A percentile compares a stretch with the other conserved stretches of the same genome.
phyloP scores from a whole-genome alignment of 164 flowering plant genomes.

The Buxus sempervirens region DNA sequence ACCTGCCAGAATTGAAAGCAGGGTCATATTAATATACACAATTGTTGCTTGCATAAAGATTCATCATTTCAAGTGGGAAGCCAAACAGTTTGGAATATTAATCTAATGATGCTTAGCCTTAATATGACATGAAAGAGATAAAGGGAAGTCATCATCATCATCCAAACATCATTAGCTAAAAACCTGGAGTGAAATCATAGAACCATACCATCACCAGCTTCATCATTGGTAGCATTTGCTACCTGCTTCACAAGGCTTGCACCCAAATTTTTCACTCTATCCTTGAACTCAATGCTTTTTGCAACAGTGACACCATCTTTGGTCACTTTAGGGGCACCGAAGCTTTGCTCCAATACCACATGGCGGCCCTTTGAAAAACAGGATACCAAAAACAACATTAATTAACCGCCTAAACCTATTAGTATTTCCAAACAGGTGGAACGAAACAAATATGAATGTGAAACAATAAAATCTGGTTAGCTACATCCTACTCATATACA shows the following conservation, averaged over 20 bases:
- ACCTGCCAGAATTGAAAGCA: conserved; percentile 40
- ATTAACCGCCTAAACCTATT: not conserved
- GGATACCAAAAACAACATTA: not conserved
- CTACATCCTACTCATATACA: no score
- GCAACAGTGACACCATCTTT: conserved; percentile 99
- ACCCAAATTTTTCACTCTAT: conserved; percentile 82
- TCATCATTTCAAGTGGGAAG: not conserved
- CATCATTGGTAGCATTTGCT: conserved; percentile 97
- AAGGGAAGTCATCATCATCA: not conserved
- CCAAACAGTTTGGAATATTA: not conserved
- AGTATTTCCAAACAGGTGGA: not conserved
- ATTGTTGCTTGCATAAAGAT: not conserved
- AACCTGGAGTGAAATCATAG: not conserved
- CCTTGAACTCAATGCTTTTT: conserved; percentile 89
- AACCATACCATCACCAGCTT: conserved; percentile 87
- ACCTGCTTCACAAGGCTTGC: conserved; percentile 98
- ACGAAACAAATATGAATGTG: not conserved
- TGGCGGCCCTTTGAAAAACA: conserved; percentile 65
- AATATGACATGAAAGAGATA: no score
- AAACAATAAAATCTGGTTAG: no score
- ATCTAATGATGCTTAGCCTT: not conserved
- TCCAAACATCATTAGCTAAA: not conserved
- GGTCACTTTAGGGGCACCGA: conserved; percentile 92
- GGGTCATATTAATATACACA: not conserved
- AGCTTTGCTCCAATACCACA: conserved; percentile 89